phyloP scores from a whole-genome alignment of 2,329 filamentous ascomycete genomes.

The Colletotrichum ledebouriae region DNA sequence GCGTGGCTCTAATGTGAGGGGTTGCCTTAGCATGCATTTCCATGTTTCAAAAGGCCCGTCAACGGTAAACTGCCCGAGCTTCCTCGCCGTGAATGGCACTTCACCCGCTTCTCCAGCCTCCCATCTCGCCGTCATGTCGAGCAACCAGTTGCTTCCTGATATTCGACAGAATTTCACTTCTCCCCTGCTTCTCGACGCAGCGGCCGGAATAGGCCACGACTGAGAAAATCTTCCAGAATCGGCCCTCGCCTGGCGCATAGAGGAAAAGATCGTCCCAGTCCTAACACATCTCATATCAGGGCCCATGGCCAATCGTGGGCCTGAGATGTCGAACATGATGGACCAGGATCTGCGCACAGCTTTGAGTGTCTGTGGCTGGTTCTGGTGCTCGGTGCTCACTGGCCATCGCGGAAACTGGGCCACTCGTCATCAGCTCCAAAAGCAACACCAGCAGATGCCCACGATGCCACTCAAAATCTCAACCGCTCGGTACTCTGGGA shows the following conservation, averaged over 20 bases:
- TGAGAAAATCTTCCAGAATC: slow-evolving; percentile 9
- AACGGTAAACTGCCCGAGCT: slow-evolving; percentile 14
- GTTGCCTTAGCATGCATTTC: slow-evolving; percentile 28
- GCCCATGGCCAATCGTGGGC: slow-evolving; percentile 32
- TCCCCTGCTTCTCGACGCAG: slow-evolving; percentile 3
- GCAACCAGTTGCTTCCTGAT: slow-evolving; percentile 13
- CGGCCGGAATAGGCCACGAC: slow-evolving; percentile 17
- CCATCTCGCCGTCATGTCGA: slow-evolving; percentile 5
- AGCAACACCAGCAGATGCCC: slow-evolving; percentile 28
- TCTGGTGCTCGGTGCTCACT: slow-evolving; percentile 29
- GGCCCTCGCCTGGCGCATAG: slow-evolving; percentile 14
- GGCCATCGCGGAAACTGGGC: slow-evolving; percentile 7
- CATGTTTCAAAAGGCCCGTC: slow-evolving; percentile 28
- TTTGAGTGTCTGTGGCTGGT: slow-evolving; percentile 40
- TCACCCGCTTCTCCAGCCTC: slow-evolving; percentile 16
- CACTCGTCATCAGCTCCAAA: slow-evolving; percentile 28
- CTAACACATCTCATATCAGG: slow-evolving; percentile 23
- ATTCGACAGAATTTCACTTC: slow-evolving; percentile 1
- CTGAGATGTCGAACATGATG: slow-evolving; percentile 33
- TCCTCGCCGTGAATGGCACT: slow-evolving; percentile 15
- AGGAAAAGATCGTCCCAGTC: slow-evolving; percentile 19
- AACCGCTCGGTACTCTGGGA: slow-evolving; percentile 11
- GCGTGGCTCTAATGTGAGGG: slow-evolving; percentile 29
- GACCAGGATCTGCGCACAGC: slow-evolving; percentile 40
- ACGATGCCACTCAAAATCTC: slow-evolving; percentile 19